These are phyloP conservation scores for Zoysia japonica DNA, from an alignment of 176 grass and related monocot species.

Conservation along the genomic window DNA sequence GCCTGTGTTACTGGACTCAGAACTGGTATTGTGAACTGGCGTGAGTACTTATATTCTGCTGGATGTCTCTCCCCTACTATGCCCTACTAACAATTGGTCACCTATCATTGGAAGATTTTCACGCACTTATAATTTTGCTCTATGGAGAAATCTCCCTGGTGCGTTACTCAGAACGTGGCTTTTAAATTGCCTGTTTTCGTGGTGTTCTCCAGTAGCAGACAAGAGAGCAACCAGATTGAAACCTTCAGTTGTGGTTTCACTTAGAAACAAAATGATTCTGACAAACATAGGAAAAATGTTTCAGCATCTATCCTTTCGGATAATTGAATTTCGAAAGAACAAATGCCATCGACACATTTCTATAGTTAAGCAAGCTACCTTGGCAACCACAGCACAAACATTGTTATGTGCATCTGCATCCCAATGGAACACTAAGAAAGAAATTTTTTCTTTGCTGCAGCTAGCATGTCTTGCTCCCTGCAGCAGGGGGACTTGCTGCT, in stretches of 20 bases:
- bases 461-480: slow-evolving; percentile 9
- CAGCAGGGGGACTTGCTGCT: neutral
- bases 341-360: slow-evolving; percentile 25
- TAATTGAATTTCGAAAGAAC: slow-evolving; percentile 3
- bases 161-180: neutral
- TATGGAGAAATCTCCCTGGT: neutral
- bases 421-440: slow-evolving; percentile 24
- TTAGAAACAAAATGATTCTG: neutral
- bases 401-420: slow-evolving; percentile 33
- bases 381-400: neutral
- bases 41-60: neutral
- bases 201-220: neutral
- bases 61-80: neutral
- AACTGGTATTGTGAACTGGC: neutral
- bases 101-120: neutral
- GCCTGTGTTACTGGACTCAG: neutral
- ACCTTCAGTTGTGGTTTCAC: neutral
- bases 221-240: neutral
- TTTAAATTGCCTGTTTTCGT: neutral
- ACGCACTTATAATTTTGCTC: neutral
- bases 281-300: neutral
- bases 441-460: neutral
- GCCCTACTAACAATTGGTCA: neutral
- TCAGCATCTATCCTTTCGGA: neutral
- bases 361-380: neutral